Conservation (phyloP, 495 filamentous ascomycete genomes). For the Xylaria scruposa region DNA sequence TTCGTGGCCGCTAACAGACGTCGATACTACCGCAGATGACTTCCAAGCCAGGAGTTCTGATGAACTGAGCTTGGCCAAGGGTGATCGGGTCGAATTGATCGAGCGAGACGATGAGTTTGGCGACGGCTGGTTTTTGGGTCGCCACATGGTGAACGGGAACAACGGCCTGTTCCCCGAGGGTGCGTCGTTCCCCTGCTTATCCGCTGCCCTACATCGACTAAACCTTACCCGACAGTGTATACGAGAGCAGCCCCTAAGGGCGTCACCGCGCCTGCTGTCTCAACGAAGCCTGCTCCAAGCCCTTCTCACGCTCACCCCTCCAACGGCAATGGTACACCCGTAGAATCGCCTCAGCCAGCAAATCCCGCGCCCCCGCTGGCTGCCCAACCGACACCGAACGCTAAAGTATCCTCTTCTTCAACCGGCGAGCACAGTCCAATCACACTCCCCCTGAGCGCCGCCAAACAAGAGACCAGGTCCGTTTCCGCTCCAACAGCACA, state of each 20-base stretch:
- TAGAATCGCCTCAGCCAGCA: slow-evolving; percentile 46
- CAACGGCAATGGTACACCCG: slow-evolving; percentile 38
- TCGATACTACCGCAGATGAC: slow-evolving; percentile 63
- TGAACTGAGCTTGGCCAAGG: slow-evolving; percentile 86
- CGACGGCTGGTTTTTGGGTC: slow-evolving; percentile 96
- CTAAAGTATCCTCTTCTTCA: slow-evolving; percentile 27
- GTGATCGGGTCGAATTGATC: slow-evolving; percentile 88
- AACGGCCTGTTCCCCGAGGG: slow-evolving; percentile 92
- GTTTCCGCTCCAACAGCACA: slow-evolving; percentile 29
- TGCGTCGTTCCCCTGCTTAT: slow-evolving; percentile 49
- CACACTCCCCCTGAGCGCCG: slow-evolving; percentile 49
- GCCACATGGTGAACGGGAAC: slow-evolving; percentile 73
- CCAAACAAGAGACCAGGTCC: slow-evolving; percentile 40
- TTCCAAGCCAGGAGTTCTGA: slow-evolving; percentile 89
- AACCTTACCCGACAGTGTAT: slow-evolving; percentile 51
- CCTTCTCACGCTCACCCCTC: slow-evolving; percentile 28
- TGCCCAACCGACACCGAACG: slow-evolving; percentile 40
- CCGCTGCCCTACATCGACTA: slow-evolving; percentile 23
- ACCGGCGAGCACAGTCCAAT: slow-evolving; percentile 36
- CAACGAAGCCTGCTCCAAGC: slow-evolving; percentile 36
- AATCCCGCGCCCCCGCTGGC: slow-evolving; percentile 37
- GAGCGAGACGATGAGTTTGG: slow-evolving; percentile 97
- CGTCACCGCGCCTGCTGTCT: slow-evolving; percentile 29
- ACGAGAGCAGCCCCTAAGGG: slow-evolving; percentile 58
- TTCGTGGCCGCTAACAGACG: slow-evolving; percentile 11